Base-by-base conservation (phyloP, 2,329 filamentous ascomycete genomes). In the Mariannaea sp. region DNA sequence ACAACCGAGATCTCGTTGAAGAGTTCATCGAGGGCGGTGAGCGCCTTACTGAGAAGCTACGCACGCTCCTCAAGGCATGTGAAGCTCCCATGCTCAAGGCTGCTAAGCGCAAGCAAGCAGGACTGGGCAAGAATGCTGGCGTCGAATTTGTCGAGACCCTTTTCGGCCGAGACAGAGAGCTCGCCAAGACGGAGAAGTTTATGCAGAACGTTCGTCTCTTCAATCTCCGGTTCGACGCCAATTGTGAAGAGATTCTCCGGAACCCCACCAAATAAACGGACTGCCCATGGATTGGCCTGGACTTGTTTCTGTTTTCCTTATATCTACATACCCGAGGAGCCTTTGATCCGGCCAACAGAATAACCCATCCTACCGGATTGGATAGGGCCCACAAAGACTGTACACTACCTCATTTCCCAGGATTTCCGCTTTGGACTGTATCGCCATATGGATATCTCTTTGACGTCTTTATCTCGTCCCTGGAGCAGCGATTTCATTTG, bases 121-220 rank as follows among this genome's bases (percentile, higher is more conserved):
- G 69, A 42, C 89, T 97, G 73, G 93, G 92, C 69, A 92, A 92
- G 79, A 93, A 91, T 71, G 91, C 91, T 48, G 94, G 94, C 45
- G 88, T 89, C 64, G 92, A 97, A 77, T 97, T 99, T 67, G 93
- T 99, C 67, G 88, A 97, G 71, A 92, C 91, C 46, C 90, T 99
- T 65, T 97, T 97, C 66, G 93, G 92, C 61, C 87, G 89, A 58
- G 93, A 97, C 69, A 84, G 92, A 58, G 90, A 97, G 75, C 80
- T 97, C 49, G 87, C 92, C 71, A 87, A 87, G 73, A 97, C 93
- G 2, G 91, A 97, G 78, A 90, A 89, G 73, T 85, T 97, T 74
- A 97, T 97, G 91, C 86, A 89, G 61, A 86, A 85, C 59, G 87
- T 96, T 68, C 84, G 90, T 43, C 80, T 92, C 29, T 99, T 93